phyloP scores from a whole-genome alignment of 2,329 filamentous ascomycete species.

The Fusarium acutatum region DNA sequence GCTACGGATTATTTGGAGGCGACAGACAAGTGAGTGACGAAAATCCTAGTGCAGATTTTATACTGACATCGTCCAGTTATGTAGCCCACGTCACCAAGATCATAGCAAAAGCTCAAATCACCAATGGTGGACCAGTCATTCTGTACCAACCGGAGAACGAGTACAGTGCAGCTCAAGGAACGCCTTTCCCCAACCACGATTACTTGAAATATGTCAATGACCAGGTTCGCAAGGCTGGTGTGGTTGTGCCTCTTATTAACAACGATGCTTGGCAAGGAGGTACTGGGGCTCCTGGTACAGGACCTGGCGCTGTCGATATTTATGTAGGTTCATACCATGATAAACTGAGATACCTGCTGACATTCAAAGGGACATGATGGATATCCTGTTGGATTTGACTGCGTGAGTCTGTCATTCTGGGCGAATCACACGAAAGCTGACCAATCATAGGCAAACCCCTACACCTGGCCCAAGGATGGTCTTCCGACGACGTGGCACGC shows the following conservation, averaged over 20 bases:
- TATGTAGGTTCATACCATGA: conserved; percentile 50
- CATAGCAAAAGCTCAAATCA: conserved; percentile 81
- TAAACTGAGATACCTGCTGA: too few species aligned
- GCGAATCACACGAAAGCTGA: background rate
- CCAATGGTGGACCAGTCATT: conserved; percentile 82
- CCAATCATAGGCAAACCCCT: conserved; percentile 55
- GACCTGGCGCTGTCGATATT: conserved; percentile 63
- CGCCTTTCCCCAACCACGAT: conserved; percentile 68
- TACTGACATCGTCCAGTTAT: conserved; percentile 44
- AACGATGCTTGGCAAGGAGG: conserved; percentile 74
- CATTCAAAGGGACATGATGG: conserved; percentile 61
- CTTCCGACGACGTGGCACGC: conserved; percentile 58
- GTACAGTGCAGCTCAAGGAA: conserved; percentile 64
- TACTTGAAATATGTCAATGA: conserved; percentile 78
- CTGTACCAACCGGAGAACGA: conserved; percentile 86
- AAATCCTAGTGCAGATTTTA: rapidly evolving
- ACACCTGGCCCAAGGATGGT: conserved; percentile 42
- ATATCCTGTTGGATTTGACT: conserved; percentile 70
- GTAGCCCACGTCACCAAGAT: conserved; percentile 68
- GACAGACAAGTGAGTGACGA: conserved; percentile 65
- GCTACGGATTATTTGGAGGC: conserved; percentile 70
- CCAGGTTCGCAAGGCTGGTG: conserved; percentile 72
- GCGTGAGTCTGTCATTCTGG: conserved; percentile 41
- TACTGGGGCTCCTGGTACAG: conserved; percentile 70
- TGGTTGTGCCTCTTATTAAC: conserved; percentile 78